Percentiles rank a stretch among this genome's conserved stretches.
These are phyloP conservation scores for Ilex aquifolium DNA, from an alignment of 257 asterid species.

Conservation along the genomic window DNA sequence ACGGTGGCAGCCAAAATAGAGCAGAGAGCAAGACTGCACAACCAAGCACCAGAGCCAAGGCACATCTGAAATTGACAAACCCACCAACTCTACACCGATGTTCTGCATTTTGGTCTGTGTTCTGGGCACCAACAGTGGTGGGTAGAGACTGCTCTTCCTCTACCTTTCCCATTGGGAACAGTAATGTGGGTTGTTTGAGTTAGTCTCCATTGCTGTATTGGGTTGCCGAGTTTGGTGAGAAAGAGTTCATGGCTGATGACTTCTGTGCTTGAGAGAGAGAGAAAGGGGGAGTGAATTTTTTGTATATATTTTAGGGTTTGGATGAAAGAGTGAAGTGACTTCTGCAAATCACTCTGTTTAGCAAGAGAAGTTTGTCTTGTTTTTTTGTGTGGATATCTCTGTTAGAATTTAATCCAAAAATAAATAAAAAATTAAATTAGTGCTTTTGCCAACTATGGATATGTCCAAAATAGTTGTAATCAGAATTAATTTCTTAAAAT, in stretches of 20 bases:
- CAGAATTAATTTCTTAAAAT: no score
- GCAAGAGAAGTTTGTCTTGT: no score
- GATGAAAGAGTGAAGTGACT: no score
- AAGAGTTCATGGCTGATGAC: slow-evolving; percentile 18
- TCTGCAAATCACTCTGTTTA: no score
- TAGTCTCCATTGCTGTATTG: slow-evolving; percentile 37
- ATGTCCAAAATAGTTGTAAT: no score
- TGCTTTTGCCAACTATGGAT: no score
- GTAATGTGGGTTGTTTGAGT: slow-evolving; percentile 48
- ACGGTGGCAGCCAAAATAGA: slow-evolving; percentile 60
- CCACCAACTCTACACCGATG: slow-evolving; percentile 35
- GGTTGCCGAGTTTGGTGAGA: slow-evolving; percentile 42
- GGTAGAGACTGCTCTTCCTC: slow-evolving; percentile 45
- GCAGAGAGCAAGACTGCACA: slow-evolving; percentile 65
- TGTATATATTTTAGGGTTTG: no score
- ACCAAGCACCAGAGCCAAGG: slow-evolving; percentile 53
- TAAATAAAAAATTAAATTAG: no score
- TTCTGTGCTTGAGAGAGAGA: slow-evolving; percentile 9
- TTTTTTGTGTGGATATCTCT: no score
- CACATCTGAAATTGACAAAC: slow-evolving; percentile 56
- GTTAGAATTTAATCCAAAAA: no score
- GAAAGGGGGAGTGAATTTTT: neutral
- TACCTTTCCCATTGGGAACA: slow-evolving; percentile 71
- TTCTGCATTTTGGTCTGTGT: slow-evolving; percentile 32
- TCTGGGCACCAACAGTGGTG: slow-evolving; percentile 46